Base-by-base conservation (phyloP, 306 rosid genomes). In the Abrus pulchellus region DNA sequence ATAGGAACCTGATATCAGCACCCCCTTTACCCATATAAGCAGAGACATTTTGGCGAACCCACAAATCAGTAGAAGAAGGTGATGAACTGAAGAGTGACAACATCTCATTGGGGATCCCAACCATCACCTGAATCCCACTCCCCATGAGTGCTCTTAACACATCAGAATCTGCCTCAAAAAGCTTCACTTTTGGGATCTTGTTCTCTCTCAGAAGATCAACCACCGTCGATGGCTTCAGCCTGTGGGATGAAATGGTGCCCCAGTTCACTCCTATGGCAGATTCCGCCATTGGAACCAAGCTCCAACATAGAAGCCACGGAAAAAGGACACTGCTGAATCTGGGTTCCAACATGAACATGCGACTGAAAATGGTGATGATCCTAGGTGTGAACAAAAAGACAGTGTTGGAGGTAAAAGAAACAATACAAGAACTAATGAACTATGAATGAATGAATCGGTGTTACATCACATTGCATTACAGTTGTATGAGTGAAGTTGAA, bases 21-120 rank as follows among this genome's bases (percentile, higher is more conserved):
- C 98, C 99, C 8, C 89, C 90, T 85, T 88, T 91, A 8, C 83
- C 87, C 60, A 92, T 61, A 63, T 88, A 90, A n/a, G 86, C 60
- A 61, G 98, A 86, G 45, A 95, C 79, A 88, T 93, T 95, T 83
- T 82, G 92, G 14, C 91, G 86, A 75, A 95, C 96, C 98, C 98
- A 95, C 12, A 72, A 68, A 87, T 95, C 99, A 61, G 98, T 55
- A 55, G 96, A 87, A 3, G 76, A 49, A 69, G 93, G n/a, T n/a
- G 97, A 89, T 6, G 94, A 88, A 74, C 96, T 77, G 47, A 95
- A 52, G 1, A 82, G 5, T 3, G 93, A 47, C 57, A 95, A 72
- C 96, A 93, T 92, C 47, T 91, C 98, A 78, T 95, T 95, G 6
- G 99, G 97, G 56, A 95, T 83, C 50, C 98, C 99, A 77, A 95